Base-by-base conservation (phyloP, 2,329 filamentous ascomycete genomes). In the Claviceps sorghi region DNA sequence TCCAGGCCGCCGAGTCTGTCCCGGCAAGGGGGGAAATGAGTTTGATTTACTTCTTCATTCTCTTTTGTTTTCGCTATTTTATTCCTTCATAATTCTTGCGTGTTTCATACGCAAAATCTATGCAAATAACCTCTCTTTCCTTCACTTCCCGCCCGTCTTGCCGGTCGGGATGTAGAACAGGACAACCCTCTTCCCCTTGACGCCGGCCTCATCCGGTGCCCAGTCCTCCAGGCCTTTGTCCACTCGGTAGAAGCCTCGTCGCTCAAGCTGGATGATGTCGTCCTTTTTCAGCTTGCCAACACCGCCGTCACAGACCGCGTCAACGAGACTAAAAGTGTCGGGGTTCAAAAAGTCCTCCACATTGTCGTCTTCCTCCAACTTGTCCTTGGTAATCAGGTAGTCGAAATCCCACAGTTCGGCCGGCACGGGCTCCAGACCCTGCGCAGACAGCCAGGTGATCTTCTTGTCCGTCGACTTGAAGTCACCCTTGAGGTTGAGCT, bases 381-480 rank as follows among this genome's bases (percentile, higher is more conserved):
- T 90, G 66, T 97, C 91, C 76, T 96, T 97, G 55, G 85, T 94
- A 64, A 97, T 85, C 48, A 97, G 78, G 71, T 94, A 91, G 70
- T 95, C 91, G 66, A 96, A 97, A 60, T 96, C 89, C 70, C 90
- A 91, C 11, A 95, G 77, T 68, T 95, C 87, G 22, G 93, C 83
- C 8, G 83, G 82, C 15, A 95, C 76, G 0, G 95, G 77, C 54
- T 85, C 79, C 70, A 91, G 86, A 45, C 79, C 79, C 58, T 87
- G 80, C 0, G 77, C 79, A 1, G 88, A 84, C 48, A 97, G 73
- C 91, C 91, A 97, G 1, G 90, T 96, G 40, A 97, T 81, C 76
- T 97, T 97, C 80, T 96, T 96, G 63, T 88, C 83, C 0, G 91
- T 97, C 64, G 87, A 84, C 76, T 95, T 95, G 68, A 97, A 87